A percentile compares a stretch with the other conserved stretches of the same genome.
These are phyloP conservation scores for Populus trichocarpa DNA, from an alignment of 441 rosid genomes.

Conservation along the genomic window DNA sequence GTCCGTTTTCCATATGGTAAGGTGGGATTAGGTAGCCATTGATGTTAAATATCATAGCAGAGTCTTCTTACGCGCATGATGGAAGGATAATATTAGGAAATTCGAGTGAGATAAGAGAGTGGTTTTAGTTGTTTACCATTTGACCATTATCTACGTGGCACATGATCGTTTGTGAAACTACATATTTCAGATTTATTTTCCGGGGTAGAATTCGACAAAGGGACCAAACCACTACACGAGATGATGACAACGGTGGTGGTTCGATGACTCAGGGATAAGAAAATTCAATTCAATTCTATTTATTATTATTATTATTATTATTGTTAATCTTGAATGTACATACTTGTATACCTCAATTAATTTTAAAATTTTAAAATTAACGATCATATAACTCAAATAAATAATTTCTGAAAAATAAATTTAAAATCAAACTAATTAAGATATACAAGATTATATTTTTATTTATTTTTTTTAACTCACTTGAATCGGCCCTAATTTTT, in stretches of 20 bases:
- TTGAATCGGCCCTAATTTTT: no score
- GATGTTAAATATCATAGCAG: neutral
- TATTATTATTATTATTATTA: no score
- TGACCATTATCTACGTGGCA: neutral
- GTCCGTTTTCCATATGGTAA: neutral
- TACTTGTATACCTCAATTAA: no score
- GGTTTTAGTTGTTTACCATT: neutral
- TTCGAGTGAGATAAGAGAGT: no score
- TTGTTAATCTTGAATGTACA: no score
- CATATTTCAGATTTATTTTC: neutral
- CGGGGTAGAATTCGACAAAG: neutral
- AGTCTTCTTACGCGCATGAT: neutral
- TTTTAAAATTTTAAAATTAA: no score
- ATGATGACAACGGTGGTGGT: no score
- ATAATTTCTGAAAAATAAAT: no score
- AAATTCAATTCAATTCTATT: no score
- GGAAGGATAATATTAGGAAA: neutral
- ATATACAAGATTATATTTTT: no score
- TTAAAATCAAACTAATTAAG: fast-evolving
- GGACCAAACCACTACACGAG: neutral
- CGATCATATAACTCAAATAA: no score
- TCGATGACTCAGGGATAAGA: neutral
- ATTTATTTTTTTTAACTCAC: no score
- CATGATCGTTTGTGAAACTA: neutral
- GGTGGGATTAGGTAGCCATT: conserved; percentile 2